Evolutionary conservation across 345 rosid genomes (phyloP), one percentile per base, ranked within the genome.

Genomic region (Eutrema japonicum): DNA sequence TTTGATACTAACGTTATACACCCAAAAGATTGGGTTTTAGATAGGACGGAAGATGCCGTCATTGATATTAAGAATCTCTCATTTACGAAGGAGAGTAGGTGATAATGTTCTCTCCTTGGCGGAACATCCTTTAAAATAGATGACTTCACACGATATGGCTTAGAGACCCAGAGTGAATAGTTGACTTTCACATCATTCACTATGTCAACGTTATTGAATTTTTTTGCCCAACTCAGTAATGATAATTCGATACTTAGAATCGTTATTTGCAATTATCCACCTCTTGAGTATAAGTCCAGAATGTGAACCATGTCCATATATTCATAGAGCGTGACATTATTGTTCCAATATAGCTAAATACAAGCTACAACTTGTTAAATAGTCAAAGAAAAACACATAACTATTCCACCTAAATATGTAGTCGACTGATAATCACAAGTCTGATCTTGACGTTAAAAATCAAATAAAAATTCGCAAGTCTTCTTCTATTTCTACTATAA

Each of bases 311-410:
- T 35, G 22, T 56, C 12, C 8, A 35, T 35, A 35, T 35, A 35
- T 35, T 33, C 38, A 35, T 45, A 18, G 6, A 14, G 29, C 16
- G 8, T 70, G 47, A 13, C 43, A 71, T 71, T 71, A 4, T 62
- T 61, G 35, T 62, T 14, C 35, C 13, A 55, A 10, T 42, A 27
- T 53, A 52, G 29, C 4, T 22, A 6, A 18, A 35, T 37, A 32
- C 22, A 58, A 48, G 30, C 32, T 50, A 49, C 53, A 51, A 71
- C 52, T 71, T 71, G 75, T 14, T 50, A 7, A 27, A 51, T 60
- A 60, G 42, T 38, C 59, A 71, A 71, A 71, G 8, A 26, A 71
- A 71, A 71, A 60, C 26, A 29, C 29, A 48, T 48, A 40, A 35
- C 46, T 30, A 26, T 3, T 68, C 43, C n/a, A 68, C 35, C 35